phyloP scores from a whole-genome alignment of 2,329 filamentous ascomycete genomes.

The Gremmenia infestans region DNA sequence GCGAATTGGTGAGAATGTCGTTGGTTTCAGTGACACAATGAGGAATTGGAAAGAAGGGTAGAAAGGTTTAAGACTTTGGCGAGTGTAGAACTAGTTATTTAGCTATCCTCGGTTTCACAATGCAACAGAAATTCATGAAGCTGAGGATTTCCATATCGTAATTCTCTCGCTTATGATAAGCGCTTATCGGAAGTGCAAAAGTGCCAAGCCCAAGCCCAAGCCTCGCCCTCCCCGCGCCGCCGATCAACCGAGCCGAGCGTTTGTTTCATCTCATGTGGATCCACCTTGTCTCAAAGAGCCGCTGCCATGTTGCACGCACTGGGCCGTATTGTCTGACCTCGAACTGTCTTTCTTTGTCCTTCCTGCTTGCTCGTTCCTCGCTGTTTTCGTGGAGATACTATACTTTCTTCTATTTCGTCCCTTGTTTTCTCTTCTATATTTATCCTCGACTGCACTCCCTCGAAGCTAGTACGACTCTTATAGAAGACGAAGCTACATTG shows the following conservation, averaged over 20 bases:
- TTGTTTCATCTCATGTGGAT: slow-evolving; percentile 2
- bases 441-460: background rate
- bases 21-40: too few species aligned
- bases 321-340: background rate
- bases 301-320: background rate
- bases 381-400: background rate
- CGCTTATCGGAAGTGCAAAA: too few species aligned
- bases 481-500: background rate
- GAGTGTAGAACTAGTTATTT: too few species aligned
- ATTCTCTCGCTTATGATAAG: too few species aligned
- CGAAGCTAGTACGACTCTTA: background rate
- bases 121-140: too few species aligned
- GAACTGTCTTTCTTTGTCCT: background rate
- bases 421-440: background rate
- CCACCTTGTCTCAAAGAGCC: background rate
- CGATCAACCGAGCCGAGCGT: background rate
- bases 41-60: too few species aligned
- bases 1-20: too few species aligned
- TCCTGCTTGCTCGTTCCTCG: background rate
- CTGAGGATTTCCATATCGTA: too few species aligned
- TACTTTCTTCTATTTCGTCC: background rate
- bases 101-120: too few species aligned
- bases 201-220: too few species aligned
- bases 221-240: too few species aligned
- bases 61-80: too few species aligned